A percentile compares a stretch with the other conserved stretches of the same genome.
Conservation (phyloP, 805 yeast genomes). For the Candida maltosa region DNA sequence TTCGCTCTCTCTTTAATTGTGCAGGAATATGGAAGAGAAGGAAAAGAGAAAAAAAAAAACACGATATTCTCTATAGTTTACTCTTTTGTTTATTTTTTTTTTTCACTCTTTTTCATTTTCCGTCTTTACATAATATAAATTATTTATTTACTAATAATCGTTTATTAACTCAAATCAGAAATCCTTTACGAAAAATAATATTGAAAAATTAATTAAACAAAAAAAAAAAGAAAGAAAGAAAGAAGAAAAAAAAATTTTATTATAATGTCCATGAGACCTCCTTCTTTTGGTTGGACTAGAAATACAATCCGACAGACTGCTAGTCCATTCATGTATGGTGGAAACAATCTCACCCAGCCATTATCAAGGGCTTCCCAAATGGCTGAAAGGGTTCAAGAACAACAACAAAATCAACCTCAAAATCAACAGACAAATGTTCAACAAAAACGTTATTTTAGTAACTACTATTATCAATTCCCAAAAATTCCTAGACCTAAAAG, state of each 20-base stretch:
- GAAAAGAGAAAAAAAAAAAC: too few species aligned
- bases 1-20: too few species aligned
- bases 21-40: too few species aligned
- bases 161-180: too few species aligned
- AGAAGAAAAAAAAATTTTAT: slow-evolving; percentile 1
- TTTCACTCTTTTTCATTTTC: too few species aligned
- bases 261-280: slow-evolving; percentile 24
- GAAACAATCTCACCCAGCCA: slow-evolving; percentile 39
- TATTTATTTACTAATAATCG: too few species aligned
- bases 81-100: too few species aligned
- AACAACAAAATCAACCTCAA: slow-evolving; percentile 12
- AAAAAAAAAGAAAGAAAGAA: not conserved
- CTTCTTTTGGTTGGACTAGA: slow-evolving; percentile 12
- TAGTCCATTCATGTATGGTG: slow-evolving; percentile 24
- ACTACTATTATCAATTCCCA: slow-evolving; percentile 43
- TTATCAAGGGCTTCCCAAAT: slow-evolving; percentile 38
- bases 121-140: too few species aligned
- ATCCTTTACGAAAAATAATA: not conserved
- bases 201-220: not conserved
- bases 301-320: slow-evolving; percentile 11
- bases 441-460: slow-evolving; percentile 18
- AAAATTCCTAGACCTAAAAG: slow-evolving; percentile 57
- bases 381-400: slow-evolving; percentile 25
- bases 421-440: slow-evolving; percentile 9
- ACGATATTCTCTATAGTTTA: too few species aligned